Evolutionary conservation across 768 basidiomycete species (phyloP).

Genomic region (Mrakia hoshinonis): DNA sequence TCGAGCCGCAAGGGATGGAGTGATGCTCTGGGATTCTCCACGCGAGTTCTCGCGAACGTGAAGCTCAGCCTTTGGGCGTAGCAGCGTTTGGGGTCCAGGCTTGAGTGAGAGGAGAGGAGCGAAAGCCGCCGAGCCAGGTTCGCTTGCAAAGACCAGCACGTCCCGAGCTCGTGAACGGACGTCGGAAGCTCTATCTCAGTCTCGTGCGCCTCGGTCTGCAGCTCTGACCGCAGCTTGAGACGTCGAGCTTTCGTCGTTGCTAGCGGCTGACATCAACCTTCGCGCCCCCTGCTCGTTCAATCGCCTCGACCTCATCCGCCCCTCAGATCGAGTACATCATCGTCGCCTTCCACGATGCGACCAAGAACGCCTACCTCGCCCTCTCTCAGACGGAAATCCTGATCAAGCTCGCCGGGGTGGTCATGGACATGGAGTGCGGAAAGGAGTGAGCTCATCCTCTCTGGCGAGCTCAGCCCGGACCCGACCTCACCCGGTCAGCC

Average conservation of each 20-base stretch:
- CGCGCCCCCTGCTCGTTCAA: neutral
- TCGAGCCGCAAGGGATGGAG: neutral
- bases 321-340: constrained; percentile 87
- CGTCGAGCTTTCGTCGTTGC: no score
- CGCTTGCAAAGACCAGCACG: no score
- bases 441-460: constrained; percentile 45
- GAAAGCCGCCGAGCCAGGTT: no score
- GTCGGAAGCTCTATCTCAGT: neutral
- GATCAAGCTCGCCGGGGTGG: constrained; percentile 60
- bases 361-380: constrained; percentile 75
- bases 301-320: neutral
- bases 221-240: no score
- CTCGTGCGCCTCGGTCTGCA: no score
- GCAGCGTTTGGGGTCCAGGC: no score
- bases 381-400: constrained; percentile 94
- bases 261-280: neutral
- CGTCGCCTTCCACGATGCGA: constrained; percentile 65
- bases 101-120: no score
- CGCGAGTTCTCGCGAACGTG: no score
- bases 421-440: constrained; percentile 53
- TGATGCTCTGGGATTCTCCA: no score
- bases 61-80: no score
- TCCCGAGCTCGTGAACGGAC: no score
- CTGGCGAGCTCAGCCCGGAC: no score
- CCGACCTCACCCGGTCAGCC: neutral